phyloP scores from a whole-genome alignment of 257 asterid genomes.

The Vinca minor region DNA sequence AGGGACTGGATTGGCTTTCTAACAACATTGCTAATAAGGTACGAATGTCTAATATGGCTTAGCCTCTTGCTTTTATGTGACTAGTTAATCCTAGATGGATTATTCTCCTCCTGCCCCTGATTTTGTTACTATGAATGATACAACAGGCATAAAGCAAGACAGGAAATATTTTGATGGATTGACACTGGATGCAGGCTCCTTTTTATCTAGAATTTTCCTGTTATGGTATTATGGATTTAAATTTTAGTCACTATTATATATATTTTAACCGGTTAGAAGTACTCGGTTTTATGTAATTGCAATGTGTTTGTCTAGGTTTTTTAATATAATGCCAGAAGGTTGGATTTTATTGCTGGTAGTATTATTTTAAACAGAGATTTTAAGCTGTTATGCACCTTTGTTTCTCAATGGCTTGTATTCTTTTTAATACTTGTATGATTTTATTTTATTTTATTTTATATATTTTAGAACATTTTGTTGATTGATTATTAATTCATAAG shows the following conservation, averaged over 20 bases:
- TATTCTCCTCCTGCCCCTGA: background rate
- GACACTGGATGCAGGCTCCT: constrained; percentile 47
- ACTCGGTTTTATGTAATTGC: constrained; percentile 12
- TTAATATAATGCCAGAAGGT: constrained; percentile 4
- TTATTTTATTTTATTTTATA: too few species aligned
- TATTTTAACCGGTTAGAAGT: constrained; percentile 4
- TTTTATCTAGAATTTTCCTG: constrained; percentile 34
- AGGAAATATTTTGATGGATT: constrained; percentile 26
- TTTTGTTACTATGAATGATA: constrained; percentile 8
- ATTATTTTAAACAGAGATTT: background rate
- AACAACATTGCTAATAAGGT: constrained; percentile 79
- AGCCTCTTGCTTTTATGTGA: background rate
- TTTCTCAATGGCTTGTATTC: constrained; percentile 5
- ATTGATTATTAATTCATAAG: too few species aligned
- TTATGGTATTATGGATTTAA: constrained; percentile 10
- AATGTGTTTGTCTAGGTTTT: constrained; percentile 12
- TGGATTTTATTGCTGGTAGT: background rate
- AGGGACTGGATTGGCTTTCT: constrained; percentile 91
- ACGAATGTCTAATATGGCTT: constrained; percentile 17
- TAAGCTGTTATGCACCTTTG: constrained; percentile 1
- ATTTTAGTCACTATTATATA: constrained; percentile 21
- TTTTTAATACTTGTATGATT: too few species aligned
- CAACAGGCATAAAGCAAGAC: constrained; percentile 46
- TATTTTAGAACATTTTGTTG: too few species aligned
- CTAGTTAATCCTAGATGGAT: background rate